Conservation (phyloP, 306 rosid species). For the Fragaria iinumae region DNA sequence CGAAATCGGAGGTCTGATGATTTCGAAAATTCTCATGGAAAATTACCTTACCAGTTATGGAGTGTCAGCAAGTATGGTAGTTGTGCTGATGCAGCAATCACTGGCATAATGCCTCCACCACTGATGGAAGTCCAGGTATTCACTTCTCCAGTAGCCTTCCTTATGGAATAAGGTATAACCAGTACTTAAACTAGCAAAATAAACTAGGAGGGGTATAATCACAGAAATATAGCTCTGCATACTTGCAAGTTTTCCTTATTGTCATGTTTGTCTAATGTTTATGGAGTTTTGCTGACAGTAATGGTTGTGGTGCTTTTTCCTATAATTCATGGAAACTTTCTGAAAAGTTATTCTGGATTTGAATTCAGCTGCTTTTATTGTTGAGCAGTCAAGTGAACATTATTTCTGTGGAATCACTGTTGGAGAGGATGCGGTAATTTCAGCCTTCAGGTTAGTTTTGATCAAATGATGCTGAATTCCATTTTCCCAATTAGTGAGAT, state of each 20-base stretch:
- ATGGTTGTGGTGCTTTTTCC: conserved; percentile 23
- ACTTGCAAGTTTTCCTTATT: background rate
- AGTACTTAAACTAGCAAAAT: background rate
- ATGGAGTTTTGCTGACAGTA: conserved; percentile 15
- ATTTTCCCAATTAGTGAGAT: background rate
- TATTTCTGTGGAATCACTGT: conserved; percentile 93
- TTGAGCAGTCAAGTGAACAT: conserved; percentile 96
- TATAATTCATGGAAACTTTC: conserved; percentile 56
- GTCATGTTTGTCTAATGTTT: conserved; percentile 1
- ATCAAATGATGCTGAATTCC: conserved; percentile 15
- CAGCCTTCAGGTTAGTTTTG: conserved; percentile 85
- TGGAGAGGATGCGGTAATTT: conserved; percentile 93
- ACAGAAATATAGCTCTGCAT: background rate
- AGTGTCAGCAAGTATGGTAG: conserved; percentile 80
- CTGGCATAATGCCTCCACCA: conserved; percentile 98
- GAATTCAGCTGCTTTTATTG: conserved; percentile 99
- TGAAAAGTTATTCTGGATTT: conserved; percentile 84
- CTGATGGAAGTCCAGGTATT: conserved; percentile 89
- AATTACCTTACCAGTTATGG: conserved; percentile 78
- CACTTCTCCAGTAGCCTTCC: conserved; percentile 9
- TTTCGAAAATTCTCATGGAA: conserved; percentile 48
- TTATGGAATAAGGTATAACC: background rate
- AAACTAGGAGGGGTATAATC: background rate
- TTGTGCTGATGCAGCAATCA: conserved; percentile 91
- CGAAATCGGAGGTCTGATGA: conserved; percentile 46